Evolutionary conservation across 805 yeast genomes (phyloP).

Genomic region (Zygotorulaspora sp.): DNA sequence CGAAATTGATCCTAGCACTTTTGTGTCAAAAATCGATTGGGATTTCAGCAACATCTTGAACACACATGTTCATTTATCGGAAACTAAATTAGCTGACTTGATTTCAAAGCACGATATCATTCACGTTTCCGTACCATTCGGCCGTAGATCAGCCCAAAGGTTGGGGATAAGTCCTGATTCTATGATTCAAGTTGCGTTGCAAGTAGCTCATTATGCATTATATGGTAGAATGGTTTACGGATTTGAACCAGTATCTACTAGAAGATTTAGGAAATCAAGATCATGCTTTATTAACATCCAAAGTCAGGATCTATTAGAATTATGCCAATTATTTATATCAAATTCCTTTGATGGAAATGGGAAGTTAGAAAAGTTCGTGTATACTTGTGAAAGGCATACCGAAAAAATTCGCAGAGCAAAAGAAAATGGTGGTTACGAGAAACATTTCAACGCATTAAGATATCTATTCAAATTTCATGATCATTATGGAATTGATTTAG

Average conservation of each 20-base stretch:
- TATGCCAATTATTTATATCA: constrained; percentile 60
- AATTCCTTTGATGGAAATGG: constrained; percentile 48
- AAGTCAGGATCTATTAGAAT: constrained; percentile 46
- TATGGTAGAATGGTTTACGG: constrained; percentile 88
- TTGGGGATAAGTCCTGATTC: constrained; percentile 88
- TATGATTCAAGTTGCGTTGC: constrained; percentile 83
- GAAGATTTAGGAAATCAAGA: constrained; percentile 62
- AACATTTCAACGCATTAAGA: constrained; percentile 62
- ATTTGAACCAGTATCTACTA: constrained; percentile 82
- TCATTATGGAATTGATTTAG: constrained; percentile 35
- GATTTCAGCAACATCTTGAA: constrained; percentile 36
- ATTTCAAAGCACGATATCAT: constrained; percentile 76
- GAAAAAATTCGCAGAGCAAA: constrained; percentile 47
- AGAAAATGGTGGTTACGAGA: constrained; percentile 64
- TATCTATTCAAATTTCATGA: constrained; percentile 45
- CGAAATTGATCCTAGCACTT: constrained; percentile 12
- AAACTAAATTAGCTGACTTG: constrained; percentile 81
- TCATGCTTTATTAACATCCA: constrained; percentile 68
- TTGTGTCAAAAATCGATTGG: constrained; percentile 36
- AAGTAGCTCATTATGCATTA: constrained; percentile 83
- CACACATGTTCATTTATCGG: constrained; percentile 67
- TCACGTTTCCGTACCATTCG: constrained; percentile 70
- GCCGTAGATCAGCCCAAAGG: constrained; percentile 68
- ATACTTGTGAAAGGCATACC: constrained; percentile 51
- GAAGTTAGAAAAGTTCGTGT: constrained; percentile 39